Evolutionary conservation across 2,329 filamentous ascomycete genomes (phyloP).

Genomic region (Botrytis fabae): DNA sequence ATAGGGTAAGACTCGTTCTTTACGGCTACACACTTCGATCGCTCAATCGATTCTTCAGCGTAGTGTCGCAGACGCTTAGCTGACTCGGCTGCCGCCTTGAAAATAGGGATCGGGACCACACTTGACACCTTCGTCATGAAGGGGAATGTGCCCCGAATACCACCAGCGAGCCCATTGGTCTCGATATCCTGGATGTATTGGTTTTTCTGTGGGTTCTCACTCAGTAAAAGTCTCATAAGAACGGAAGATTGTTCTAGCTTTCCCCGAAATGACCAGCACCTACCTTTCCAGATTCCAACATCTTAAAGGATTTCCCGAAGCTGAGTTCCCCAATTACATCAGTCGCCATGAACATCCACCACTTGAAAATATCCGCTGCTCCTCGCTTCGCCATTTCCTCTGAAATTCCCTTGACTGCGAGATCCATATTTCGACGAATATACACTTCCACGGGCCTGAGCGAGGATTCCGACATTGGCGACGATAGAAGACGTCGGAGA

Average conservation of each 20-base stretch:
- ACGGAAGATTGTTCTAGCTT: no score
- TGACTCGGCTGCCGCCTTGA: neutral
- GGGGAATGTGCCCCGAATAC: neutral
- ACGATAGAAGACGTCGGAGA: neutral
- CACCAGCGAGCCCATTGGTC: no score
- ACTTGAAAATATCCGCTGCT: neutral
- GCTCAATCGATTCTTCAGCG: neutral
- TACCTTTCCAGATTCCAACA: neutral
- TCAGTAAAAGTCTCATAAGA: neutral
- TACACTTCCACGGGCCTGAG: neutral
- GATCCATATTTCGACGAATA: neutral
- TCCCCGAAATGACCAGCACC: neutral
- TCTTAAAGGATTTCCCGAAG: neutral
- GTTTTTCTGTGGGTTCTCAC: neutral
- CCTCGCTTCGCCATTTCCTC: neutral
- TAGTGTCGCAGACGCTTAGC: neutral
- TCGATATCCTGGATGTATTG: neutral
- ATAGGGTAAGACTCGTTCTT: neutral
- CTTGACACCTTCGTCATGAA: neutral
- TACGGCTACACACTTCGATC: neutral
- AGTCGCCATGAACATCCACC: neutral
- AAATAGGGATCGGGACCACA: neutral
- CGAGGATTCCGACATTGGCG: neutral
- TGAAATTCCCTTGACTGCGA: neutral
- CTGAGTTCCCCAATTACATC: neutral